Evolutionary conservation across 306 rosid genomes (phyloP).

Genomic region (Corylus avellana): DNA sequence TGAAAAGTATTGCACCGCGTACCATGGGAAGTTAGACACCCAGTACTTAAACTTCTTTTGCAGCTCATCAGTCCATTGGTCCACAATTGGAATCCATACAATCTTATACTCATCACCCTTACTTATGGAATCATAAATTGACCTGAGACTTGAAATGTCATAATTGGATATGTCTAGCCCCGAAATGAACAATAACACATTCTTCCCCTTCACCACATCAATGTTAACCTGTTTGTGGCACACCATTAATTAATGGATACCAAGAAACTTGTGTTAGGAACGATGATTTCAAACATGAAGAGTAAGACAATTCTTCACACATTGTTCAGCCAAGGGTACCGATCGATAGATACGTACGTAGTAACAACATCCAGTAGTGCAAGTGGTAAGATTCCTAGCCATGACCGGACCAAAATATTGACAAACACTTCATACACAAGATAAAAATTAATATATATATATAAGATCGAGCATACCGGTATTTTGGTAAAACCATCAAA

Average conservation of each 20-base stretch:
- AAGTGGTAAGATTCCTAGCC: too few species aligned
- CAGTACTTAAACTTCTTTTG: conserved; percentile 9
- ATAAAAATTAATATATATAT: too few species aligned
- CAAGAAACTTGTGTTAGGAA: background rate
- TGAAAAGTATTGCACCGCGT: conserved; percentile 14
- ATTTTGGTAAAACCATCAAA: conserved; percentile 49
- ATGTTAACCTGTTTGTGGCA: conserved; percentile 9
- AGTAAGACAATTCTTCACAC: too few species aligned
- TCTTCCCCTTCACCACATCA: conserved; percentile 26
- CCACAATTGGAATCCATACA: conserved; percentile 42
- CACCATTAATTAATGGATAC: background rate
- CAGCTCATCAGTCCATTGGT: conserved; percentile 1
- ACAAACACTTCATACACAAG: too few species aligned
- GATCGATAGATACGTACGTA: too few species aligned
- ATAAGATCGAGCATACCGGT: conserved; percentile 16
- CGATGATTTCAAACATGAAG: too few species aligned
- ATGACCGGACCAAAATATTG: too few species aligned
- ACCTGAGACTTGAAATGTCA: conserved; percentile 20
- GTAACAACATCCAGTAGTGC: too few species aligned
- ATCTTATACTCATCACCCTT: conserved; percentile 20
- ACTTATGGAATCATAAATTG: conserved; percentile 29
- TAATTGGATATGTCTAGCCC: conserved; percentile 17
- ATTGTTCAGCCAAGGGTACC: too few species aligned
- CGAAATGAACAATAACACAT: conserved; percentile 24
- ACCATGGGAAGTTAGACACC: conserved; percentile 46